A percentile compares a stretch with the other conserved stretches of the same genome.
Conservation (phyloP, 1,284 basidiomycete species). For the Moniliophthora roreri region DNA sequence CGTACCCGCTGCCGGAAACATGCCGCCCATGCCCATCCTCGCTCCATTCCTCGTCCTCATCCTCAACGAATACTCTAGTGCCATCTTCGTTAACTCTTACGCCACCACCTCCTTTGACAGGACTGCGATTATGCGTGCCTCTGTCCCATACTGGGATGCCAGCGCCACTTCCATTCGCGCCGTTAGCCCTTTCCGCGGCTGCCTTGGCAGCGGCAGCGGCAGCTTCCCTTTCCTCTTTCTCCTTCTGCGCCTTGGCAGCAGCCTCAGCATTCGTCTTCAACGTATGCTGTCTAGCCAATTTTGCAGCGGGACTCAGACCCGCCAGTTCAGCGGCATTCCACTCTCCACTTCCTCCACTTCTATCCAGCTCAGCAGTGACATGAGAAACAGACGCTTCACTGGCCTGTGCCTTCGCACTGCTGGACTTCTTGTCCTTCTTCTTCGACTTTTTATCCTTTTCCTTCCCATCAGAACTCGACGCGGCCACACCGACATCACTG, state of each 20-base stretch:
- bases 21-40: conserved; percentile 44
- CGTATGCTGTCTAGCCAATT: conserved; percentile 88
- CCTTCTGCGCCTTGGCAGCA: conserved; percentile 66
- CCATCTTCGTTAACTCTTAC: conserved; percentile 65
- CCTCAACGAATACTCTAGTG: conserved; percentile 66
- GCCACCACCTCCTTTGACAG: conserved; percentile 39
- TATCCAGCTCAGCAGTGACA: conserved; percentile 85
- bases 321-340: conserved; percentile 60
- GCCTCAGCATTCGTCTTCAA: conserved; percentile 83
- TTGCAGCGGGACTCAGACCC: conserved; percentile 90
- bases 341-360: conserved; percentile 42
- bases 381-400: conserved; percentile 80
- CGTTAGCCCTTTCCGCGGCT: conserved; percentile 24
- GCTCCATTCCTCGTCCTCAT: conserved; percentile 67
- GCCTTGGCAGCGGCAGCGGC: conserved; percentile 20
- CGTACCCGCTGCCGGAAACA: conserved; percentile 5
- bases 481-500: conserved; percentile 20
- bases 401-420: conserved; percentile 64
- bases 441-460: conserved; percentile 54
- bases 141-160: conserved; percentile 73
- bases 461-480: conserved; percentile 24
- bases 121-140: conserved; percentile 69
- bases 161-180: conserved; percentile 29
- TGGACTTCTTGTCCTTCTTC: conserved; percentile 48
- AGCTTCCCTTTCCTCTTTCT: conserved; percentile 41